Base-by-base conservation (phyloP, 495 filamentous ascomycete species). In the Staphylotrichum tortipilum region DNA sequence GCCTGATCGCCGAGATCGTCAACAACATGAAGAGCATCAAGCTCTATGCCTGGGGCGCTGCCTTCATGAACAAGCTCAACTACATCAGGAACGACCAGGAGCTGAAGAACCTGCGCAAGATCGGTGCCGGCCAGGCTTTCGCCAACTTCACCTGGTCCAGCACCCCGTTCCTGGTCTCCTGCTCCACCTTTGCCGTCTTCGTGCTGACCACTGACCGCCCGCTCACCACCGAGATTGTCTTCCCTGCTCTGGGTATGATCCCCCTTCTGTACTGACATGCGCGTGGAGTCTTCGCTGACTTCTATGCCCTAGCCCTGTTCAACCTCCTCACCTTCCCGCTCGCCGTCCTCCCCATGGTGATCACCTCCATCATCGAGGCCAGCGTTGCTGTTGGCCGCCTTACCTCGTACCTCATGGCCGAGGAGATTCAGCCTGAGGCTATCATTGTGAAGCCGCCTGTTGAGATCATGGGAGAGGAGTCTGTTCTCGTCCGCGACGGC, bases 11-110 rank as follows among this genome's bases (percentile, higher is more conserved):
- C 6, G 94, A 99, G 71, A 97, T 99, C 52, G 70, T 97, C 60
- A 97, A 97, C 76, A 96, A 96, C 65, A 96, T 97, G 81, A 97
- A 97, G 72, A 91, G 86, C 63, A 97, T 97, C 71, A 97, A 99
- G 69, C 79, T 99, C 21, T 99, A 96, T 69, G 94, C 90, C 36
- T 99, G 94, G 94, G 88, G 89, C 33, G 83, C 80, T 21, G 89
- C 94, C 19, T 99, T 97, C 68, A 95, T 95, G 83, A 90, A 88
- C 64, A 96, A 94, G 67, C 79, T 99, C 33, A 95, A 86, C 66
- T 84, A 85, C 67, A 87, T 99, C 52, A 78, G 94, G 63, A 97
- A 97, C 68, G 91, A 98, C 54, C 78, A 86, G 59, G 94, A 99
- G 68, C 71, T 99, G 37, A 88, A 91, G 66, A 97, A 94, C 12